Evolutionary conservation across 495 filamentous ascomycete genomes (phyloP).

Genomic region (Aspergillus carlsbadensis): DNA sequence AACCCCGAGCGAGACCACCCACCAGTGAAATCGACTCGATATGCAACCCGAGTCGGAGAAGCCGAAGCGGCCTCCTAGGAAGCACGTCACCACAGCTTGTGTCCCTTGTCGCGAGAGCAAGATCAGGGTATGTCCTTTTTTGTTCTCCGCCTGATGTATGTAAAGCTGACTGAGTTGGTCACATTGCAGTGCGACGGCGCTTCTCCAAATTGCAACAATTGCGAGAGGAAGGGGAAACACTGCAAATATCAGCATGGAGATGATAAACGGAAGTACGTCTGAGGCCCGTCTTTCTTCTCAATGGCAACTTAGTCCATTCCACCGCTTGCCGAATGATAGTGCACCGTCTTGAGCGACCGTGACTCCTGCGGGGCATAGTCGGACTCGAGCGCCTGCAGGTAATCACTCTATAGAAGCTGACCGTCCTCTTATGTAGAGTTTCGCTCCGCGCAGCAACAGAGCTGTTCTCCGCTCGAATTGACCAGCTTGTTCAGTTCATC

Average conservation of each 20-base stretch:
- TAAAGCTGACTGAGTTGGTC: not conserved
- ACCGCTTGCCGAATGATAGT: not conserved
- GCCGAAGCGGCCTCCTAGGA: conserved; percentile 38
- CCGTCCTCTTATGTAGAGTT: conserved; percentile 30
- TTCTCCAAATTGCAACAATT: conserved; percentile 47
- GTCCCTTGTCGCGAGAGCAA: conserved; percentile 52
- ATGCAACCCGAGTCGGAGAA: conserved; percentile 36
- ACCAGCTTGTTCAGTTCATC: conserved; percentile 48
- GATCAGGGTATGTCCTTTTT: conserved; percentile 39
- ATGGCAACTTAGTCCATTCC: not conserved
- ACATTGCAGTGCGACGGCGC: conserved; percentile 43
- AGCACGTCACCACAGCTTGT: conserved; percentile 50
- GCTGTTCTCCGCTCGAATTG: conserved; percentile 45
- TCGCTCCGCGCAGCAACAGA: conserved; percentile 49
- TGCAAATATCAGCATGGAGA: conserved; percentile 51
- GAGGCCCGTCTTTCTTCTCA: not conserved
- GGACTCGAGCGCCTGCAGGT: not conserved
- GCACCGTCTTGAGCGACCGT: not conserved
- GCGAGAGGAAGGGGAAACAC: conserved; percentile 44
- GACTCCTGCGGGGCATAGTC: not conserved
- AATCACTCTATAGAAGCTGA: not conserved
- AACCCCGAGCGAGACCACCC: too few species aligned
- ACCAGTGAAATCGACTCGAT: not conserved
- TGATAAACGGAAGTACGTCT: conserved; percentile 48
- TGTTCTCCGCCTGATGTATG: conserved; percentile 7